Evolutionary conservation across 2,329 filamentous ascomycete species (phyloP).

Genomic region (Aspergillus neotritici): DNA sequence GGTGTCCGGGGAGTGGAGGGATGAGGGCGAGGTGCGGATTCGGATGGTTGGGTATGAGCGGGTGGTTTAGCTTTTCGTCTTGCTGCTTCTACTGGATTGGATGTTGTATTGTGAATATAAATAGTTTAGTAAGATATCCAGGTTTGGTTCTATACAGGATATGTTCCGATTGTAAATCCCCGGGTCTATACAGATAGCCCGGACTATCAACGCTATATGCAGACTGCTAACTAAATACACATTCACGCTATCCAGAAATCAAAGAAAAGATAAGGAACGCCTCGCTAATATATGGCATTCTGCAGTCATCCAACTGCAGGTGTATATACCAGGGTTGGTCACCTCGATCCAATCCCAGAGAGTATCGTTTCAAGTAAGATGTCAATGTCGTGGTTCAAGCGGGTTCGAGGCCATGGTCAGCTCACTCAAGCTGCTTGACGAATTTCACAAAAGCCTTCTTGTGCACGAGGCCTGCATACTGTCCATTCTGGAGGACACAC

Average conservation of each 20-base stretch:
- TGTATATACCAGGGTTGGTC: not conserved
- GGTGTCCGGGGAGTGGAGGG: conserved; percentile 39
- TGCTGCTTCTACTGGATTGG: not conserved
- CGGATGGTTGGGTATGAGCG: conserved; percentile 45
- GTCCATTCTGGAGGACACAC: conserved; percentile 77
- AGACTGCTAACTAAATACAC: not conserved
- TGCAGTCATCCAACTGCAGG: not conserved
- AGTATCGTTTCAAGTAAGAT: no score
- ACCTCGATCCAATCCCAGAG: not conserved
- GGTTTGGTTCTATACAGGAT: no score
- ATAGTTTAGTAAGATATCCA: no score
- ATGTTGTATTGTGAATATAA: not conserved
- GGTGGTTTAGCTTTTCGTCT: conserved; percentile 3
- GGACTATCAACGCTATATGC: conserved; percentile 1
- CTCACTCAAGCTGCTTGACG: conserved; percentile 68
- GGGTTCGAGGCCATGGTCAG: conserved; percentile 2
- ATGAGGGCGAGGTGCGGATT: conserved; percentile 46
- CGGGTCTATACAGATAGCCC: no score
- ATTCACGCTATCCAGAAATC: not conserved
- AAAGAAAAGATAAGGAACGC: not conserved
- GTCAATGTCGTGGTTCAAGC: not conserved
- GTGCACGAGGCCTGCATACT: conserved; percentile 86
- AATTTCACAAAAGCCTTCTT: conserved; percentile 98
- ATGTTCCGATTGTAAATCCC: no score
- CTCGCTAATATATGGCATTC: conserved; percentile 7